A percentile compares a stretch with the other conserved stretches of the same genome.
Conservation (phyloP, 352 stramenopile genomes). For the Discostella stelligera region DNA sequence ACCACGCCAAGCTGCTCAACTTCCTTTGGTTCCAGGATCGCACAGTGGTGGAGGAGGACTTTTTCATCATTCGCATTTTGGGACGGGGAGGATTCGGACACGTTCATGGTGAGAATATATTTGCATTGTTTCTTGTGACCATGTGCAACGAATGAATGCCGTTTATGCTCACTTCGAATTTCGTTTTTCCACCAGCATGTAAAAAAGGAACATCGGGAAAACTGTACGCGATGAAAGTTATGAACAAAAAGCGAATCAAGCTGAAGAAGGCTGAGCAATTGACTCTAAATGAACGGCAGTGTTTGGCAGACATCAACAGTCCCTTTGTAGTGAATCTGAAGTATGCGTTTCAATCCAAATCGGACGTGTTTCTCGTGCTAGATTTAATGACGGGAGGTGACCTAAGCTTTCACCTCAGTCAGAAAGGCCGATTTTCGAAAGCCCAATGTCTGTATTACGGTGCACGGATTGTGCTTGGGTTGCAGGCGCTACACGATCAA, state of each 20-base stretch:
- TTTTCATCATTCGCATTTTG: conserved; percentile 93
- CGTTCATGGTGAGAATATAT: conserved; percentile 87
- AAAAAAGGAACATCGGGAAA: conserved; percentile 92
- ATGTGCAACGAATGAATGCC: conserved; percentile 8
- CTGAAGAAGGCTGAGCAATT: conserved; percentile 88
- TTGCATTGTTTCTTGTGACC: conserved; percentile 3
- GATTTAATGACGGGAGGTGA: conserved; percentile 91
- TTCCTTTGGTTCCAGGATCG: conserved; percentile 90
- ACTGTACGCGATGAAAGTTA: conserved; percentile 91
- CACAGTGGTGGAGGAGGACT: conserved; percentile 91
- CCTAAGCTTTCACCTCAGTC: conserved; percentile 79
- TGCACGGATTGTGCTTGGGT: conserved; percentile 85
- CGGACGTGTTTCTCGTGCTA: conserved; percentile 89
- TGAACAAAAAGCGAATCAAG: conserved; percentile 91
- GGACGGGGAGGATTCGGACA: conserved; percentile 94
- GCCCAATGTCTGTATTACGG: conserved; percentile 86
- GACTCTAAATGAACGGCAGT: conserved; percentile 84
- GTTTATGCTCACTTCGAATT: not conserved
- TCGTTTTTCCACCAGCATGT: conserved; percentile 71
- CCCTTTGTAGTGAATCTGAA: conserved; percentile 90
- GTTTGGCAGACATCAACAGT: conserved; percentile 83
- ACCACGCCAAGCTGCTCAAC: conserved; percentile 86
- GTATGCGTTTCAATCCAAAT: conserved; percentile 88
- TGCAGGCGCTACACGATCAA: conserved; percentile 84
- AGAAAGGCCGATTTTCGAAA: conserved; percentile 82